Evolutionary conservation across 768 basidiomycete genomes (phyloP).

Genomic region (Trametes punicea): DNA sequence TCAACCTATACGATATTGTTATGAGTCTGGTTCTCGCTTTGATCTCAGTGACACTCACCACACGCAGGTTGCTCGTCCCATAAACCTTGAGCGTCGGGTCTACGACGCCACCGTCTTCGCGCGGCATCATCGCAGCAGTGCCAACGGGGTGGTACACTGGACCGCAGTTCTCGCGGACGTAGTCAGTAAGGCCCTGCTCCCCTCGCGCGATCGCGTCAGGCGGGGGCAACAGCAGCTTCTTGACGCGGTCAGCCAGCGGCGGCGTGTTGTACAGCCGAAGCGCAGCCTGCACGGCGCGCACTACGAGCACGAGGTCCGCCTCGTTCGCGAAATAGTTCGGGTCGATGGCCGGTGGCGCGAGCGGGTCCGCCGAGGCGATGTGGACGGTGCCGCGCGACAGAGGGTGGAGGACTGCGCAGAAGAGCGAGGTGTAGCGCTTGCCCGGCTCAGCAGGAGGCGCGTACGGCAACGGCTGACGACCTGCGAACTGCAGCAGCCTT

Average conservation of each 20-base stretch:
- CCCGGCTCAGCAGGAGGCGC: not conserved
- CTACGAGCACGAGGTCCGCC: slow-evolving; percentile 17
- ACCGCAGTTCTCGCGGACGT: not conserved
- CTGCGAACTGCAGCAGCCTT: not conserved
- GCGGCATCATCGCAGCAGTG: slow-evolving; percentile 4
- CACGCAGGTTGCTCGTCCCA: not conserved
- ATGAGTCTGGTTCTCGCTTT: not conserved
- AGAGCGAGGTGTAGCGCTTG: not conserved
- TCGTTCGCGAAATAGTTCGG: slow-evolving; percentile 3
- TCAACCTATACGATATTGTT: not conserved
- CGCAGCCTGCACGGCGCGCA: not conserved
- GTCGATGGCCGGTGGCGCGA: not conserved
- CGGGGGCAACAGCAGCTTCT: not conserved
- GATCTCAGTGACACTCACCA: not conserved
- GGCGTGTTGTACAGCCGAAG: not conserved
- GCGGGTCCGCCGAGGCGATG: slow-evolving; percentile 5
- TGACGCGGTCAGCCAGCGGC: not conserved
- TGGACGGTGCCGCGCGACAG: slow-evolving; percentile 3
- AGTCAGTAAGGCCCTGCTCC: not conserved
- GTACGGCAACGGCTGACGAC: not conserved
- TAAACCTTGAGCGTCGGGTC: not conserved
- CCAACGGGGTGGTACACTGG: slow-evolving; percentile 6
- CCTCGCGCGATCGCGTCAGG: not conserved
- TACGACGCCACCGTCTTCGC: not conserved
- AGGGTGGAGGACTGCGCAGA: not conserved